These are phyloP conservation scores for Sarcocystis neurona DNA, from an alignment of 169 alveolate species.

Conservation along the genomic window DNA sequence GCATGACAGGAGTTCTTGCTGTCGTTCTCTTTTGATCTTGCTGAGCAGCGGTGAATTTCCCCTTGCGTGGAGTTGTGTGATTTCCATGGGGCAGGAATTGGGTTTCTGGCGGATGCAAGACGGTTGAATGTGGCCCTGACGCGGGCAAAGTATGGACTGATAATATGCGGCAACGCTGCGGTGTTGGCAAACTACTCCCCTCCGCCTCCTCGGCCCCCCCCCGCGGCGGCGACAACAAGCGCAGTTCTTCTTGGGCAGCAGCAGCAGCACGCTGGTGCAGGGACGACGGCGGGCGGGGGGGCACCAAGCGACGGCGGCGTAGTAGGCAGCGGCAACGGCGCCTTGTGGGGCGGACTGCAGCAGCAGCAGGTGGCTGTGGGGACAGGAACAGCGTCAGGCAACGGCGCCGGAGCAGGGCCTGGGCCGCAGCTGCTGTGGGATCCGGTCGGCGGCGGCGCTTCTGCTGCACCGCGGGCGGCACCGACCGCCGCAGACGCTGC, in stretches of 20 bases:
- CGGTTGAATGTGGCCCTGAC: constrained; percentile 93
- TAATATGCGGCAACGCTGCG: constrained; percentile 88
- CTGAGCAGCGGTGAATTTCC: too few species aligned
- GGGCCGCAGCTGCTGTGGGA: not conserved
- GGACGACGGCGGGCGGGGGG: not conserved
- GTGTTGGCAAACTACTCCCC: constrained; percentile 70
- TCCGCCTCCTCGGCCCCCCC: not conserved
- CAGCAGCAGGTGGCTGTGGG: not conserved
- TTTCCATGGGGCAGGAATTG: constrained; percentile 73
- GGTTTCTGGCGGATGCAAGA: constrained; percentile 92
- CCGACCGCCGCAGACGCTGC: not conserved
- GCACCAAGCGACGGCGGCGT: not conserved
- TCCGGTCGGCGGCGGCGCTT: not conserved
- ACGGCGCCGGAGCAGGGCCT: constrained; percentile 46
- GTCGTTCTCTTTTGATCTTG: too few species aligned
- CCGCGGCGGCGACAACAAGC: too few species aligned
- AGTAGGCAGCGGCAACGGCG: not conserved
- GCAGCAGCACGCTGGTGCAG: not conserved
- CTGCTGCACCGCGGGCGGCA: not conserved
- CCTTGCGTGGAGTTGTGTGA: not conserved
- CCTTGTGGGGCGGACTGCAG: not conserved
- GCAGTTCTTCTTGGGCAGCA: not conserved
- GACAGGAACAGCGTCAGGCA: not conserved
- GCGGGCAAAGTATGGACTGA: constrained; percentile 91
- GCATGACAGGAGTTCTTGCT: too few species aligned